A percentile compares a stretch with the other conserved stretches of the same genome.
Conservation (phyloP, 2,329 filamentous ascomycete species). For the Alternaria triticina region DNA sequence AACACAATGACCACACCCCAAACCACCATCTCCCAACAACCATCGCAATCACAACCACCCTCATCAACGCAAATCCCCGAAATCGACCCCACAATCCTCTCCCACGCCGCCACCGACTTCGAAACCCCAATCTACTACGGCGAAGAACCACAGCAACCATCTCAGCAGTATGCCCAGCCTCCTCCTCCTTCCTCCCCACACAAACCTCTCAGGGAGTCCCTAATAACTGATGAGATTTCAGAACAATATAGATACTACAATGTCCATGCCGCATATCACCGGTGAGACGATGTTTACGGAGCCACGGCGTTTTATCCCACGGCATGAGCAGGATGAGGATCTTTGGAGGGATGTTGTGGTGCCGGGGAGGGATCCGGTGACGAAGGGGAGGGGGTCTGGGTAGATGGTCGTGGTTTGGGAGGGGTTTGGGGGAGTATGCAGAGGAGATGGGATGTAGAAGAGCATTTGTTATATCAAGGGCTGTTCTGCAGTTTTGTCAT, state of each 20-base stretch:
- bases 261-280: slow-evolving; percentile 26
- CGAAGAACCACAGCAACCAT: background rate
- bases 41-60: background rate
- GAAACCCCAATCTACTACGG: slow-evolving; percentile 35
- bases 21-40: background rate
- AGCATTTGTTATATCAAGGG: background rate
- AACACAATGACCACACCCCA: background rate
- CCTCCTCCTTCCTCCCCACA: background rate
- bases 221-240: slow-evolving; percentile 40
- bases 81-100: slow-evolving; percentile 38
- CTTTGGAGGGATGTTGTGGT: slow-evolving; percentile 24
- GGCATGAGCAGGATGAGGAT: slow-evolving; percentile 41
- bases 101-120: slow-evolving; percentile 41
- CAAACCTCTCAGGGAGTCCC: slow-evolving; percentile 8
- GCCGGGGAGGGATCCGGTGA: slow-evolving; percentile 30
- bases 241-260: slow-evolving; percentile 39
- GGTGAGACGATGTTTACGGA: slow-evolving; percentile 6
- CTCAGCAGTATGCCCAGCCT: slow-evolving; percentile 16
- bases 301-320: slow-evolving; percentile 24
- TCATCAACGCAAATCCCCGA: slow-evolving; percentile 24
- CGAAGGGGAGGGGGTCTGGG: slow-evolving; percentile 1
- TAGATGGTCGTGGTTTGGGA: too few species aligned
- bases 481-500: too few species aligned
- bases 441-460: background rate
- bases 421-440: too few species aligned